Percentiles rank a stretch among this genome's conserved stretches.
Evolutionary conservation across 2,329 filamentous ascomycete species (phyloP).

Genomic region (Lachnellula subtilissima): DNA sequence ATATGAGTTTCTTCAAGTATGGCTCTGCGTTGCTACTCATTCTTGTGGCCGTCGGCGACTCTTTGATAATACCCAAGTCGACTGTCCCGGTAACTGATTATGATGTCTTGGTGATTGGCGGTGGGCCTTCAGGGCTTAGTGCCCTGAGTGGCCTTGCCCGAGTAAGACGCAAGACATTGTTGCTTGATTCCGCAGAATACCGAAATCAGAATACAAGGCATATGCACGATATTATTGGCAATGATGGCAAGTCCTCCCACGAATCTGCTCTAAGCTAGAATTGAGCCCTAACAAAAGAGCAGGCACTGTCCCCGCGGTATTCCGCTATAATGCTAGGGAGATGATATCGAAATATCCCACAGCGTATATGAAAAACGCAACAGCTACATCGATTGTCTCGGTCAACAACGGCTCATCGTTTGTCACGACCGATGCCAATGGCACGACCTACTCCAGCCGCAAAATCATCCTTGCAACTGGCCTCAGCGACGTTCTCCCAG

Average conservation of each 20-base stretch:
- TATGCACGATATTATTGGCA: slow-evolving; percentile 43
- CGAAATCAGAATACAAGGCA: slow-evolving; percentile 38
- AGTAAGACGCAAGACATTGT: slow-evolving; percentile 33
- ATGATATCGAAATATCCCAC: slow-evolving; percentile 49
- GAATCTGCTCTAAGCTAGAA: not conserved
- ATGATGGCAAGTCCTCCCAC: slow-evolving; percentile 22
- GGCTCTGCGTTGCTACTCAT: not conserved
- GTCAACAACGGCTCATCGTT: slow-evolving; percentile 41
- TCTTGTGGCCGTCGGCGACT: not conserved
- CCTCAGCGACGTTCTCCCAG: slow-evolving; percentile 44
- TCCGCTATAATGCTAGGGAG: slow-evolving; percentile 32
- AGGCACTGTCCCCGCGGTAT: slow-evolving; percentile 32
- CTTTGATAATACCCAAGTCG: not conserved
- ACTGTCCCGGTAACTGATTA: not conserved
- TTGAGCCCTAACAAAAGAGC: slow-evolving; percentile 15
- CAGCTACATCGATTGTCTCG: slow-evolving; percentile 37
- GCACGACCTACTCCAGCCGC: slow-evolving; percentile 38
- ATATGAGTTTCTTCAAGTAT: not conserved
- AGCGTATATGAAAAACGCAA: slow-evolving; percentile 47
- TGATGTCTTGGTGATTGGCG: slow-evolving; percentile 33
- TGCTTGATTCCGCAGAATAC: slow-evolving; percentile 40
- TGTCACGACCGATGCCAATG: slow-evolving; percentile 35
- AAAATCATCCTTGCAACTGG: slow-evolving; percentile 54
- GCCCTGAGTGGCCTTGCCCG: slow-evolving; percentile 36
- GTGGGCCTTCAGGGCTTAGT: slow-evolving; percentile 40